phyloP scores from a whole-genome alignment of 768 basidiomycete genomes.

The Amanita brunnescens region DNA sequence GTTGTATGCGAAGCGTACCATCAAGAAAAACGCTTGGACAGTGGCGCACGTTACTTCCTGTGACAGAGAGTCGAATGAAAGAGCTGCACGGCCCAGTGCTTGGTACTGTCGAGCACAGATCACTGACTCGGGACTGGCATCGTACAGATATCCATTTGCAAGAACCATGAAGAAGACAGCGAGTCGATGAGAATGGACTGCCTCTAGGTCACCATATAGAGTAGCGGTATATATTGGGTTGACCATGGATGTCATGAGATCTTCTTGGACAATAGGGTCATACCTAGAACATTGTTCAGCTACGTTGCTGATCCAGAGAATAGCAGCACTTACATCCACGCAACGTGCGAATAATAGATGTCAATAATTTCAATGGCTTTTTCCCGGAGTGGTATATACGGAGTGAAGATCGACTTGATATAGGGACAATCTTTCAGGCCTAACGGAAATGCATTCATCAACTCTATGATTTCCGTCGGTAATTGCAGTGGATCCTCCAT shows the following conservation, averaged over 20 bases:
- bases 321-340: conserved; percentile 35
- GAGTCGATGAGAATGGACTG: conserved; percentile 37
- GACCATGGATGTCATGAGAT: conserved; percentile 32
- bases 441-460: conserved; percentile 42
- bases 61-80: conserved; percentile 37
- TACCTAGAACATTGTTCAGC: conserved; percentile 24
- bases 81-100: conserved; percentile 37
- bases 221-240: conserved; percentile 33
- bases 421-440: conserved; percentile 32
- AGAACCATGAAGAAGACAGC: conserved; percentile 46
- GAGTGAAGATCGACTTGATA: conserved; percentile 26
- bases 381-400: conserved; percentile 32
- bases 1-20: conserved; percentile 32
- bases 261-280: conserved; percentile 33
- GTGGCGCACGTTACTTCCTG: conserved; percentile 37
- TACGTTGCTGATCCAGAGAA: neutral
- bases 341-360: conserved; percentile 34
- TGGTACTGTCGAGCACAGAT: conserved; percentile 33
- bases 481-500: conserved; percentile 23
- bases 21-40: conserved; percentile 38
- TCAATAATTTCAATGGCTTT: conserved; percentile 30
- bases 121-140: conserved; percentile 24
- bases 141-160: conserved; percentile 38
- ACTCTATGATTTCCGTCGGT: conserved; percentile 33
- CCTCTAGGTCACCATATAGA: conserved; percentile 22